Percentiles rank a stretch among this genome's conserved stretches.
phyloP scores from a whole-genome alignment of 2,329 filamentous ascomycete species.

The Fusarium ambrosium region DNA sequence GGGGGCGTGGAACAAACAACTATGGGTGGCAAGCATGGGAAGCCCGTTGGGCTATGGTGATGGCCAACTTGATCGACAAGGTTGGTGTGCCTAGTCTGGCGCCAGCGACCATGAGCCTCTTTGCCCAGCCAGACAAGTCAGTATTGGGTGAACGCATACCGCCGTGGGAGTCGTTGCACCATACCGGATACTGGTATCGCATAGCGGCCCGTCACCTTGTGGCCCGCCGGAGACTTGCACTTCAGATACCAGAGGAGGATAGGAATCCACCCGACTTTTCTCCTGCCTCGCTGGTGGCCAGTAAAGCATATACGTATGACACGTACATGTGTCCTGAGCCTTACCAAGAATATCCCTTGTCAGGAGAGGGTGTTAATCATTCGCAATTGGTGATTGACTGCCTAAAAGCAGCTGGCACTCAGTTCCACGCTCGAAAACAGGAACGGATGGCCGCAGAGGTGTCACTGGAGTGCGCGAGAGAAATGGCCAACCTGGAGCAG shows the following conservation, averaged over 20 bases:
- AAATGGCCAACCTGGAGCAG: constrained; percentile 63
- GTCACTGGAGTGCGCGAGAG: constrained; percentile 68
- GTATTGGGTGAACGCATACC: constrained; percentile 69
- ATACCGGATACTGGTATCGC: constrained; percentile 77
- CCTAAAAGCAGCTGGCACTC: constrained; percentile 63
- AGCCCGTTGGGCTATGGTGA: constrained; percentile 75
- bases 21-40: constrained; percentile 98
- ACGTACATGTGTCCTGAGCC: constrained; percentile 76
- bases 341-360: constrained; percentile 69
- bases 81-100: constrained; percentile 65
- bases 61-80: constrained; percentile 72
- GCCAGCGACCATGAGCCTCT: constrained; percentile 60
- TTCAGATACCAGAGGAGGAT: constrained; percentile 70
- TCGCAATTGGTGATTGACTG: constrained; percentile 67
- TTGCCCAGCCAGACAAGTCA: constrained; percentile 70
- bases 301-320: constrained; percentile 71
- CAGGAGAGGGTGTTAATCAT: constrained; percentile 67
- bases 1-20: constrained; percentile 86
- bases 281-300: constrained; percentile 60
- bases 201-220: constrained; percentile 70
- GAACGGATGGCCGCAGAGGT: constrained; percentile 67
- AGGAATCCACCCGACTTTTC: constrained; percentile 64
- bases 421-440: constrained; percentile 69
- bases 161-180: constrained; percentile 75
- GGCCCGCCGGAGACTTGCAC: constrained; percentile 66